Evolutionary conservation across 495 filamentous ascomycete species (phyloP).

Genomic region (Cercophora newfieldiana): DNA sequence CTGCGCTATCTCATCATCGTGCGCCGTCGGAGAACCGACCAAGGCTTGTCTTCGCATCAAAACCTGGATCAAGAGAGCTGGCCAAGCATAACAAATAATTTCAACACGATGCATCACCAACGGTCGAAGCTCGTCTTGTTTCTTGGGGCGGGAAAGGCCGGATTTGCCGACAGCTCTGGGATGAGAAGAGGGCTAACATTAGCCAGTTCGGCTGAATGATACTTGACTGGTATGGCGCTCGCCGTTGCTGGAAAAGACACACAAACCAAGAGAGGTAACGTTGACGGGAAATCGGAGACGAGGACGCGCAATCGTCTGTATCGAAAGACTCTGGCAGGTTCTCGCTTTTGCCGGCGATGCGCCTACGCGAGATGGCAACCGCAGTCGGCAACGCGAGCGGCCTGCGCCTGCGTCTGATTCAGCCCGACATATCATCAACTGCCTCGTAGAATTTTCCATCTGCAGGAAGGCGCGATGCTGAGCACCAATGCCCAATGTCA

Average conservation of each 20-base stretch:
- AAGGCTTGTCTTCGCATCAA: not conserved
- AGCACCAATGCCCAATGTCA: not conserved
- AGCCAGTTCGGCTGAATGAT: constrained; percentile 37
- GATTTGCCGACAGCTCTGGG: constrained; percentile 14
- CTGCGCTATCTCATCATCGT: not conserved
- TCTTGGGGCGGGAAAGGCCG: not conserved
- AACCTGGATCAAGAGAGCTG: not conserved
- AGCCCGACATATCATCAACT: not conserved
- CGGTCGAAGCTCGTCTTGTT: not conserved
- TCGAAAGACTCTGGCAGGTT: not conserved
- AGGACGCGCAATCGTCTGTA: constrained; percentile 12
- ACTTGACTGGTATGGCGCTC: not conserved
- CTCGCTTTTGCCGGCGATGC: constrained; percentile 12
- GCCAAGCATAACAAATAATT: not conserved
- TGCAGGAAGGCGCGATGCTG: not conserved
- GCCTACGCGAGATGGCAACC: not conserved
- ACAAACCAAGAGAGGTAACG: constrained; percentile 19
- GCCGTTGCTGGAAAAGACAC: constrained; percentile 2
- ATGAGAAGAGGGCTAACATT: constrained; percentile 19
- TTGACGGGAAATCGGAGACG: constrained; percentile 7
- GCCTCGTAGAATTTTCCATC: constrained; percentile 7
- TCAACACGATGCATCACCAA: not conserved
- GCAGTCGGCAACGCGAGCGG: not conserved
- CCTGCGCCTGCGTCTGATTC: not conserved
- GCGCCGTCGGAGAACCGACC: not conserved